phyloP scores from a whole-genome alignment of 176 grass and related monocot species.

The Zoysia japonica region DNA sequence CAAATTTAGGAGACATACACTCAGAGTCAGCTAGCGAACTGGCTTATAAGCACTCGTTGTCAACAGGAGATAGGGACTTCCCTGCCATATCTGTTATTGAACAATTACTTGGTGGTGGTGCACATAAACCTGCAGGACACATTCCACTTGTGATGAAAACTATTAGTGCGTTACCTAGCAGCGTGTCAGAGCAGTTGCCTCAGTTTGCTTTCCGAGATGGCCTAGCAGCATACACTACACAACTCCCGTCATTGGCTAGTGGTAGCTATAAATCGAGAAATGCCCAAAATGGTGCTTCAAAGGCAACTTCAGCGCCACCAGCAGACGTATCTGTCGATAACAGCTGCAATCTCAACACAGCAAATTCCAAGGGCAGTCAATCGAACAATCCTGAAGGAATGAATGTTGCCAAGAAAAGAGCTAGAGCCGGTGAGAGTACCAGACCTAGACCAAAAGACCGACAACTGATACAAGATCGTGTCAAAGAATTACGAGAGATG shows the following conservation, averaged over 20 bases:
- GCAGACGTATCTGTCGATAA: constrained; percentile 58
- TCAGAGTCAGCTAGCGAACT: constrained; percentile 40
- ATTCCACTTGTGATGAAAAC: constrained; percentile 14
- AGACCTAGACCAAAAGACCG: constrained; percentile 93
- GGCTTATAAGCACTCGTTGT: constrained; percentile 22
- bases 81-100: constrained; percentile 54
- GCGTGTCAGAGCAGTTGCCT: constrained; percentile 46
- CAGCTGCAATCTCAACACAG: constrained; percentile 74
- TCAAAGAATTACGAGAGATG: constrained; percentile 93
- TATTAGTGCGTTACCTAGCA: constrained; percentile 16
- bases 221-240: constrained; percentile 41
- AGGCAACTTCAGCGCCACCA: constrained; percentile 39
- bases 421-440: constrained; percentile 76
- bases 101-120: constrained; percentile 50
- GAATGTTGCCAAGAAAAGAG: constrained; percentile 88
- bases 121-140: neutral
- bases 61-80: constrained; percentile 34
- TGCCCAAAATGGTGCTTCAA: constrained; percentile 49
- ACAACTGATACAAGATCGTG: constrained; percentile 96
- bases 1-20: constrained; percentile 48
- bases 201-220: constrained; percentile 28
- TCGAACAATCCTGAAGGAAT: constrained; percentile 56
- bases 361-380: constrained; percentile 44
- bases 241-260: constrained; percentile 29
- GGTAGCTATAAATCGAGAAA: constrained; percentile 39